Evolutionary conservation across 768 basidiomycete genomes (phyloP), one percentile per base, ranked within the genome.

Genomic region (Boletus sensibilis): DNA sequence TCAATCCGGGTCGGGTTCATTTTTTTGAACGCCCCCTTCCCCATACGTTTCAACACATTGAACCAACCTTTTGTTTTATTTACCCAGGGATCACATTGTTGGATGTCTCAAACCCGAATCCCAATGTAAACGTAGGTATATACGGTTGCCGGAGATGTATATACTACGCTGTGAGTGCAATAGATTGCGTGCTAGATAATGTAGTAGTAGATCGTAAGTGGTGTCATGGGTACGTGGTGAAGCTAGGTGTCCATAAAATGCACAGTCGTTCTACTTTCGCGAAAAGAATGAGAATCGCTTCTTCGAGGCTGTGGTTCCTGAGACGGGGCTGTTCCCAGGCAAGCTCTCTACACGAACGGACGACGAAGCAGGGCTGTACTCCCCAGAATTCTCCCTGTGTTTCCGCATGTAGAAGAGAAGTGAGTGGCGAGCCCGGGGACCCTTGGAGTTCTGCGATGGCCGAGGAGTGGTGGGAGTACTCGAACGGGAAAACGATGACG

Each of bases 1-100:
- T 76, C 75, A 72, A 75, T 69, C 70, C 75, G 74, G 74, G 75
- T 75, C 64, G 72, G 74, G 75, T 71, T 75, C 72, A 75, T 4
- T 7, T 57, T 64, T 71, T 71, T 39, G n/a, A 12, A 13, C 11
- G 2, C 14, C 11, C 21, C 18, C 10, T 5, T 5, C 27, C 5
- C 7, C 27, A 9, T 29, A 7, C 8, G 25, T n/a, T 27, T 2
- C 4, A 29, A 20, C 20, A 1, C 47, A 53, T 18, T 8, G 20
- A 41, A 39, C 23, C 18, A 20, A 13, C 14, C 25, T 31, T 34
- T 7, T 4, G n/a, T 46, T 16, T 35, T 13, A 37, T 25, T 43
- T 31, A 37, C 27, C 25, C 6, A 27, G 18, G 10, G n/a, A 31
- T 3, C 52, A 5, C 31, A 46, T 25, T n/a, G n/a, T n/a, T n/a